A percentile compares a stretch with the other conserved stretches of the same genome.
Evolutionary conservation across 192 early-diverging fungal species (phyloP).

Genomic region (Hyaloraphidium curvatum): DNA sequence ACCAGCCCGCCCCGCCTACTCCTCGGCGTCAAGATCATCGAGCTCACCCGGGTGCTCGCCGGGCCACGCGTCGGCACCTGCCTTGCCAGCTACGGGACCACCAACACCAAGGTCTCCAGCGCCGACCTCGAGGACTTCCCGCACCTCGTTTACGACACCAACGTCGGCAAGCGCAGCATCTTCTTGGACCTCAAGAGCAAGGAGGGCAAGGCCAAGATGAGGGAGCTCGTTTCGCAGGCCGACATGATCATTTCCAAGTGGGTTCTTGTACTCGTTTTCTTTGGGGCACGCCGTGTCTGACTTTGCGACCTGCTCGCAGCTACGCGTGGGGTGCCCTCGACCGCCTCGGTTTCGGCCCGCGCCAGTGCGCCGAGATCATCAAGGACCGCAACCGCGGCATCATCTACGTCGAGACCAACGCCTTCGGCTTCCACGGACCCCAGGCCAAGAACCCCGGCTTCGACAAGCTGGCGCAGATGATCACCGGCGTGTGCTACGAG

Average conservation of each 20-base stretch:
- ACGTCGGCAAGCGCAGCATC: not conserved
- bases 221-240: not conserved
- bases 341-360: not conserved
- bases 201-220: not conserved
- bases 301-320: too few species aligned
- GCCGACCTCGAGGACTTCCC: not conserved
- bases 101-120: not conserved
- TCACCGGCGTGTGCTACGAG: too few species aligned
- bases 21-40: too few species aligned
- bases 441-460: too few species aligned
- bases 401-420: not conserved
- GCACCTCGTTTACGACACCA: not conserved
- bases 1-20: too few species aligned
- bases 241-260: not conserved
- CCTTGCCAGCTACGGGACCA: not conserved
- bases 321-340: not conserved
- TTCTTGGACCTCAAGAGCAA: slow-evolving; percentile 4
- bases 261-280: too few species aligned
- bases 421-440: not conserved
- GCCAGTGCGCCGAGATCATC: not conserved
- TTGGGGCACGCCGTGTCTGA: too few species aligned
- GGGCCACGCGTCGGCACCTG: not conserved
- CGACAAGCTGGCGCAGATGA: too few species aligned
- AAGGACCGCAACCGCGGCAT: not conserved
- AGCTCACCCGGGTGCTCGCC: not conserved